Evolutionary conservation across 805 yeast species (phyloP).

Genomic region (Candida nemodendra): DNA sequence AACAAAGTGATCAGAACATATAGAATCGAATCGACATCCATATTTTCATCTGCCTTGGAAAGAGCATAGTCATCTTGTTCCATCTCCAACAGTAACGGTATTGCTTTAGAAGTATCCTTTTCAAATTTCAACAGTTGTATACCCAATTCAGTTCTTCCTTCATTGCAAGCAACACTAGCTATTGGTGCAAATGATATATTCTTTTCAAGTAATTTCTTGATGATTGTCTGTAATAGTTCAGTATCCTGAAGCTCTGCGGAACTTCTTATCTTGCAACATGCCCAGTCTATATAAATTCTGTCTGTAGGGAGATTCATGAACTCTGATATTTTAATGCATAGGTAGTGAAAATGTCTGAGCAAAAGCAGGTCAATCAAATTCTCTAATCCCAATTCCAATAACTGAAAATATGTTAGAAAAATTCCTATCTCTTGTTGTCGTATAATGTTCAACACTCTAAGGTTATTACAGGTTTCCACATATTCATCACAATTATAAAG

Average conservation of each 20-base stretch:
- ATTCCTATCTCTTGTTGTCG: slow-evolving; percentile 66
- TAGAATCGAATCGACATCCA: slow-evolving; percentile 58
- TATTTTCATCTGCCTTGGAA: slow-evolving; percentile 59
- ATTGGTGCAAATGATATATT: slow-evolving; percentile 58
- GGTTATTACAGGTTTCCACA: slow-evolving; percentile 55
- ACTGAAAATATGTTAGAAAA: slow-evolving; percentile 60
- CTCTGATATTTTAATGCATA: slow-evolving; percentile 62
- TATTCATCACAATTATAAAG: slow-evolving; percentile 59
- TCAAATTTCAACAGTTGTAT: slow-evolving; percentile 68
- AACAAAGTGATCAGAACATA: slow-evolving; percentile 56
- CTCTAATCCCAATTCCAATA: slow-evolving; percentile 51
- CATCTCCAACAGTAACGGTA: slow-evolving; percentile 63
- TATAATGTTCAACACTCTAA: slow-evolving; percentile 70
- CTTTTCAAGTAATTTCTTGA: slow-evolving; percentile 41
- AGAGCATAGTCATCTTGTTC: slow-evolving; percentile 73
- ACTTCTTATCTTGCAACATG: slow-evolving; percentile 61
- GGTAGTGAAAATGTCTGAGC: slow-evolving; percentile 54
- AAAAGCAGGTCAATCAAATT: slow-evolving; percentile 56
- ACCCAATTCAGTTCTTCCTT: slow-evolving; percentile 74
- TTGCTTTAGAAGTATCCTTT: slow-evolving; percentile 57
- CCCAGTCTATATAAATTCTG: slow-evolving; percentile 74
- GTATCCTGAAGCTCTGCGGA: slow-evolving; percentile 57
- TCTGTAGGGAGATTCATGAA: slow-evolving; percentile 47
- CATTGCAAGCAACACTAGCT: slow-evolving; percentile 67
- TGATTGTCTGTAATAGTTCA: slow-evolving; percentile 50